phyloP scores from a whole-genome alignment of 768 basidiomycete genomes.

The Tylopilus sp. region DNA sequence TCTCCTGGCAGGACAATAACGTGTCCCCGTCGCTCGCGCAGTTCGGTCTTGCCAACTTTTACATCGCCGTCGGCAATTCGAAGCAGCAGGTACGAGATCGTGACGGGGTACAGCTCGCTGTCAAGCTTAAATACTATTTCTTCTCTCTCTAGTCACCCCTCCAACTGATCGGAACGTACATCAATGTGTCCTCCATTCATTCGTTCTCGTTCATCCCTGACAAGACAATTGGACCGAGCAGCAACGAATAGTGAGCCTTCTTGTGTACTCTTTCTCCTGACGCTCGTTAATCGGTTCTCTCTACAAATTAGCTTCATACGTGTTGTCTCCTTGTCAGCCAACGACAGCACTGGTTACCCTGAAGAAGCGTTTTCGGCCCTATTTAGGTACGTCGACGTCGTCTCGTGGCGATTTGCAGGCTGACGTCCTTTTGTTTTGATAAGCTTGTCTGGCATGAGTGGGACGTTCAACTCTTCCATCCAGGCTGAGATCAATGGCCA shows the following conservation, averaged over 20 bases:
- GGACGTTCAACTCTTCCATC: slow-evolving; percentile 55
- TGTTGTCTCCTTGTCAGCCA: no score
- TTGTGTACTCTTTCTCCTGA: no score
- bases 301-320: no score
- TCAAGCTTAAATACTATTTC: background rate
- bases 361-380: slow-evolving; percentile 75
- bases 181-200: slow-evolving; percentile 49
- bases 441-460: no score
- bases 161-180: slow-evolving; percentile 47
- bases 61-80: slow-evolving; percentile 56
- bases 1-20: slow-evolving; percentile 65
- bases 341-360: slow-evolving; percentile 30
- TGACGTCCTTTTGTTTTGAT: slow-evolving; percentile 1
- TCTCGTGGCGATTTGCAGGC: background rate
- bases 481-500: slow-evolving; percentile 60
- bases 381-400: slow-evolving; percentile 63
- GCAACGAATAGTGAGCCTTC: no score
- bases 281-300: no score
- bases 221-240: slow-evolving; percentile 52
- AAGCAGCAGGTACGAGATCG: slow-evolving; percentile 48
- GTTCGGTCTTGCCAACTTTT: no score
- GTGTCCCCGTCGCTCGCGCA: no score
- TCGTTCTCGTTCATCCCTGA: slow-evolving; percentile 52
- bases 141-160: slow-evolving; percentile 51
- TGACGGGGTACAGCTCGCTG: background rate